Evolutionary conservation across 78 protist species (phyloP), one percentile per base, ranked within the genome.

Genomic region (Speleostelium caveatum): DNA sequence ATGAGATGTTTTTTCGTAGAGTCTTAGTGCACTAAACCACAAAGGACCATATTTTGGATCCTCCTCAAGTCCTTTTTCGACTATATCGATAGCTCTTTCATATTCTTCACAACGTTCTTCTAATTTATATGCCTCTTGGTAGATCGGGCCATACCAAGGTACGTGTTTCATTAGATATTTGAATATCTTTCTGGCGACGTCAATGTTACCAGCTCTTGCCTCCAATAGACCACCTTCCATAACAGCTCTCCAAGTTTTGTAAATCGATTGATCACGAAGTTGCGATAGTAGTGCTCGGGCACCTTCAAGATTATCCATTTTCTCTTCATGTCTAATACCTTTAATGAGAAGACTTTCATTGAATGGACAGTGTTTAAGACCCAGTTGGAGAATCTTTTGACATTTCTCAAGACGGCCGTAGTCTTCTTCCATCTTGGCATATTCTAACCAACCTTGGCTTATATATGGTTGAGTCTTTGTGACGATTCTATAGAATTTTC

Each of bases 161-260:
- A 96, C 98, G 49, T 68, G 53, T n/a, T 56, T 73, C 87, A 97
- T 88, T 21, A 97, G 86, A 59, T 92, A 95, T 73, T 95, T 74
- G 89, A 97, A 96, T 32, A 97, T 75, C 65, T 72, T 77, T 17
- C 97, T 45, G 2, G 98, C 97, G 26, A 60, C 39, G 19, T 61
- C 91, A 26, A 73, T 61, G 26, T 95, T 90, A 28, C 97, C 97
- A 1, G 87, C 77, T 33, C 98, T 67, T 32, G 97, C 97, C 24
- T 97, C 98, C 26, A 97, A 75, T 53, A 97, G 69, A 38, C 97
- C 98, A 53, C 98, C 98, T 26, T 97, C 98, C 60, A 95, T 89
- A 26, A 96, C 60, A 22, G 93, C 87, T 30, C 95, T 86, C 98
- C 98, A 97, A 7, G 96, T 69, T 71, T 95, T 95, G 39, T 87